phyloP scores from a whole-genome alignment of 345 rosid genomes.

The Salix suchowensis region DNA sequence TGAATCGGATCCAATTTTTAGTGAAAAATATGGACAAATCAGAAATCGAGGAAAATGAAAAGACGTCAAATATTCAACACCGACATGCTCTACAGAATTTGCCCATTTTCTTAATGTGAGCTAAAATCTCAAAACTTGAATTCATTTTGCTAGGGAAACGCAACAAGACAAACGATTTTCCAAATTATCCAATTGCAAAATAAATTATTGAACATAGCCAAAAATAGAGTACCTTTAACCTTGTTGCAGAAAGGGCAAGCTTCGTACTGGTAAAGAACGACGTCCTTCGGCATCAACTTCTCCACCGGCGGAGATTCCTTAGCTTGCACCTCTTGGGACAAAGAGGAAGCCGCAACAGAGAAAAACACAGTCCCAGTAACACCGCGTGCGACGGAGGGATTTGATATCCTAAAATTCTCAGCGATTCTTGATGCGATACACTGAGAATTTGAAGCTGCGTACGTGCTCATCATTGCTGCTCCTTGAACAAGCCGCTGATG shows the following conservation, averaged over 20 bases:
- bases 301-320: constrained; percentile 44
- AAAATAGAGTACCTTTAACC: constrained; percentile 37
- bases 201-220: background rate
- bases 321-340: constrained; percentile 54
- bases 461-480: constrained; percentile 30
- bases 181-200: background rate
- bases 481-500: constrained; percentile 39
- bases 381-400: constrained; percentile 35
- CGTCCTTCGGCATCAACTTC: constrained; percentile 55
- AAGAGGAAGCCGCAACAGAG: constrained; percentile 48
- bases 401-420: constrained; percentile 21
- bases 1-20: background rate
- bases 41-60: background rate
- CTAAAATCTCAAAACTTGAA: background rate
- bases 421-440: constrained; percentile 27
- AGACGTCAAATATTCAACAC: background rate
- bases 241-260: constrained; percentile 98
- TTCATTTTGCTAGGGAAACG: background rate
- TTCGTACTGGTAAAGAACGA: constrained; percentile 87
- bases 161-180: background rate
- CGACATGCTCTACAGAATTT: background rate
- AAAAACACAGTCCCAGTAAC: constrained; percentile 45
- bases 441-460: constrained; percentile 18
- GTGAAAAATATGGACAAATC: background rate
- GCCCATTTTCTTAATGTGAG: background rate